Evolutionary conservation across 768 basidiomycete species (phyloP).

Genomic region (Hirschioporus abietinus): DNA sequence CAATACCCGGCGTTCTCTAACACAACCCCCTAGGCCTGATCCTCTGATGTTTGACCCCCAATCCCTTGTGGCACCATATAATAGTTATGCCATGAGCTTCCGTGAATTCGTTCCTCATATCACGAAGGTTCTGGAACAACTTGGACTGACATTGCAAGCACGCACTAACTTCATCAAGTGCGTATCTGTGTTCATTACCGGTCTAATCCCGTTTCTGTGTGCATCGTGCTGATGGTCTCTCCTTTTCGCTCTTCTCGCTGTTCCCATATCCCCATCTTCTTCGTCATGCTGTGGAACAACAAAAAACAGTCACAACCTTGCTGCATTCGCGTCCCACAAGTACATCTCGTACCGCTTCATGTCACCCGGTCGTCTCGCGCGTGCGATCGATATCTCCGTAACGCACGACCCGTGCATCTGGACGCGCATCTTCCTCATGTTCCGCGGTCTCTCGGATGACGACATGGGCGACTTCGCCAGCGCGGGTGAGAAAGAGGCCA

Average conservation of each 20-base stretch:
- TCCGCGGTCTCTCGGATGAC: slow-evolving; percentile 76
- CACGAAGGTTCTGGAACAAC: slow-evolving; percentile 75
- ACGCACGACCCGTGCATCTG: slow-evolving; percentile 76
- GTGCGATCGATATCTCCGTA: slow-evolving; percentile 85
- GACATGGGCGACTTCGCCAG: slow-evolving; percentile 70
- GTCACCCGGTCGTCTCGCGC: slow-evolving; percentile 69
- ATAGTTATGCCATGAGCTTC: slow-evolving; percentile 82
- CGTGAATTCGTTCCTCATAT: slow-evolving; percentile 77
- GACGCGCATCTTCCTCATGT: slow-evolving; percentile 82
- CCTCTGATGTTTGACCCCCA: slow-evolving; percentile 69
- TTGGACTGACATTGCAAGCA: slow-evolving; percentile 79
- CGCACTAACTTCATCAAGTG: slow-evolving; percentile 81
- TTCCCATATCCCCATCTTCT: neutral
- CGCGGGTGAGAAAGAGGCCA: slow-evolving; percentile 84
- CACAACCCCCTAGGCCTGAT: slow-evolving; percentile 55
- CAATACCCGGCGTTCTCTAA: slow-evolving; percentile 5
- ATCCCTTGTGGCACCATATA: slow-evolving; percentile 75
- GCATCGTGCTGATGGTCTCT: neutral
- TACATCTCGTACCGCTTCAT: slow-evolving; percentile 91
- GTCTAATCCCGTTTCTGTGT: neutral
- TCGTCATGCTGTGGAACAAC: neutral
- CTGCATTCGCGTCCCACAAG: slow-evolving; percentile 68
- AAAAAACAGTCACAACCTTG: slow-evolving; percentile 60
- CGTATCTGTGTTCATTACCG: slow-evolving; percentile 18
- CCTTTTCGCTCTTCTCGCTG: neutral